Percentiles rank a stretch among this genome's conserved stretches.
Evolutionary conservation across 495 filamentous ascomycete species (phyloP).

Genomic region (Talaromyces proteolyticus): DNA sequence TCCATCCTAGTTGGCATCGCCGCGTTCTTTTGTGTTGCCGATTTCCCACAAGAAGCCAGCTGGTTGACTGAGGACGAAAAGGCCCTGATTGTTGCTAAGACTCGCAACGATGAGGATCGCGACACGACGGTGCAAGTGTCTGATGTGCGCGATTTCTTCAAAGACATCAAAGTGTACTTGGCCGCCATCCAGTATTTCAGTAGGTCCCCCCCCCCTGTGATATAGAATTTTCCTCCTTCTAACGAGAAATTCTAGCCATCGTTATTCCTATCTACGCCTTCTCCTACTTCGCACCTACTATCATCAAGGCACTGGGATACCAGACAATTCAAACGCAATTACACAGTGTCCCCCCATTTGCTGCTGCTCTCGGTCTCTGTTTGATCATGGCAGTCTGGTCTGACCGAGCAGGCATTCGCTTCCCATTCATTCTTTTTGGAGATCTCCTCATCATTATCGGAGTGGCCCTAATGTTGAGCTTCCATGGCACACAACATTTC

Average conservation of each 20-base stretch:
- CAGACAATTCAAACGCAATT: constrained; percentile 58
- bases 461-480: constrained; percentile 54
- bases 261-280: constrained; percentile 52
- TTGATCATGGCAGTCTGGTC: constrained; percentile 55
- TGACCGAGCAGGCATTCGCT: constrained; percentile 56
- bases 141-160: constrained; percentile 62
- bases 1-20: constrained; percentile 57
- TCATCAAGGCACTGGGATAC: constrained; percentile 67
- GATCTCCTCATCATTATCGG: constrained; percentile 57
- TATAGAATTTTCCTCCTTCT: background rate
- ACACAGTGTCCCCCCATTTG: constrained; percentile 75
- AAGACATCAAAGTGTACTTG: constrained; percentile 56
- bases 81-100: constrained; percentile 29
- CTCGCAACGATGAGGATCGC: background rate
- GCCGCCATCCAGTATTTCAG: constrained; percentile 54
- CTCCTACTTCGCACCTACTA: constrained; percentile 72
- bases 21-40: constrained; percentile 58
- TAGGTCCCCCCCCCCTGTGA: background rate
- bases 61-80: constrained; percentile 60
- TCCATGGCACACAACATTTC: constrained; percentile 16
- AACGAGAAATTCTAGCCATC: background rate
- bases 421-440: constrained; percentile 52
- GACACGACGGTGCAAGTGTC: constrained; percentile 40
- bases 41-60: constrained; percentile 55
- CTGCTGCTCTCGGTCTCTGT: constrained; percentile 60